Conservation (phyloP, 345 rosid genomes). For the Raphanus sativus region DNA sequence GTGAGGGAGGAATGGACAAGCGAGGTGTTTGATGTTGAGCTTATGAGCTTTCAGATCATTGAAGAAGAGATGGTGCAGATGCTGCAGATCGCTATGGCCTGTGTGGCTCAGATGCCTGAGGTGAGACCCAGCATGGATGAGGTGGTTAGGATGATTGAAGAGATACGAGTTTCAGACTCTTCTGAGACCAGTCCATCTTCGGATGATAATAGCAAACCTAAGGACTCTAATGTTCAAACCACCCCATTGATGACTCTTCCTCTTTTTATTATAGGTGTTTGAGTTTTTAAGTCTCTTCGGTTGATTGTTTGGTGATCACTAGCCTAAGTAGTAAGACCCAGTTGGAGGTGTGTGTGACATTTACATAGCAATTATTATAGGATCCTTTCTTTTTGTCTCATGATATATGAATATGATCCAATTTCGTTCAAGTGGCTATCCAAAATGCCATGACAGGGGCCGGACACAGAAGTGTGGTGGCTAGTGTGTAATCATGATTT, state of each 20-base stretch:
- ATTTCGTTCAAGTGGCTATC: neutral
- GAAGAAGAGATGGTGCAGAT: constrained; percentile 89
- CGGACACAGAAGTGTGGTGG: neutral
- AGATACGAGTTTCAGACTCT: constrained; percentile 67
- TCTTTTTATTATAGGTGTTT: constrained; percentile 15
- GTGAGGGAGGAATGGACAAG: constrained; percentile 92
- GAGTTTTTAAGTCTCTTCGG: constrained; percentile 24
- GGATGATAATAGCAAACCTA: constrained; percentile 67
- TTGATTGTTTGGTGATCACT: constrained; percentile 28
- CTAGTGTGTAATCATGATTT: constrained; percentile 32
- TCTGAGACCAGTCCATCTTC: constrained; percentile 78
- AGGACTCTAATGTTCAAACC: constrained; percentile 72
- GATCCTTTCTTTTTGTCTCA: neutral
- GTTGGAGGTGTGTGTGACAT: neutral
- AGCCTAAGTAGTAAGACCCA: constrained; percentile 11
- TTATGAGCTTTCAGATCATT: constrained; percentile 71
- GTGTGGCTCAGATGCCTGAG: constrained; percentile 63
- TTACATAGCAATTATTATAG: constrained; percentile 6
- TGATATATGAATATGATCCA: neutral
- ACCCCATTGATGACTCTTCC: constrained; percentile 47
- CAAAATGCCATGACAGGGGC: constrained; percentile 34
- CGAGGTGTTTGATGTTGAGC: constrained; percentile 79
- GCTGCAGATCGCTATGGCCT: constrained; percentile 77
- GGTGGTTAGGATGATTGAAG: constrained; percentile 85
- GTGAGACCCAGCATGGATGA: constrained; percentile 74